Base-by-base conservation (phyloP, 2,329 filamentous ascomycete species). In the Neoarthrinium moseri region DNA sequence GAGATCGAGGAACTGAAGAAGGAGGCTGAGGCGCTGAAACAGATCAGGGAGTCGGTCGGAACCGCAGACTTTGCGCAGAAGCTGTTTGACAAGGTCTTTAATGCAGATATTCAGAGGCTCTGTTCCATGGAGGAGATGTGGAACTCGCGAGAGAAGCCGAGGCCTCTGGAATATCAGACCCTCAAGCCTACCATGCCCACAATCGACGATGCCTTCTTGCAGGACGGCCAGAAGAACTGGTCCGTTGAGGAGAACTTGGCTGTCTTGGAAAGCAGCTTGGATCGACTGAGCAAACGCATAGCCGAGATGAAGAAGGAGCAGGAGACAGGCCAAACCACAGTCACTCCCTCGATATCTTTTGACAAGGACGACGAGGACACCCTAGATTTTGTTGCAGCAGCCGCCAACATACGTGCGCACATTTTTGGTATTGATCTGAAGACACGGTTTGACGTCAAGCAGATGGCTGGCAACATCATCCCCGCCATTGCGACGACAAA, bases 381-480 rank as follows among this genome's bases (percentile, higher is more conserved):
- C 0, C 76, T 99, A 6, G 91, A 99, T 61, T 97, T 99, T 64
- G 94, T 99, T 6, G 81, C 91, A 1, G 84, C 94, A 1, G 89
- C 87, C 55, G 90, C 92, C 23, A 99, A 99, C 59, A 80, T 99
- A 20, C 83, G 94, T 35, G 94, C 92, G 1, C 75, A 81, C 20
- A 78, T 95, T n/a, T 99, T 99, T 61, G 87, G 84, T 46, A 96
- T 99, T 47, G 87, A 92, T 44, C 71, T 75, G 4, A 92, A 90
- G 64, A 95, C 91, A 18, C 90, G 95, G 48, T 99, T 97, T 61
- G 91, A 97, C 62, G 91, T 94, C 59, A 99, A 99, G 71, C 88
- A 99, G 69, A 99, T 97, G 92, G 94, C 94, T 4, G 94, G 94
- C 44, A 99, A 99, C 64, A 99, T 99, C 58, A 99, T 99, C 50